These are phyloP conservation scores for Zygosaccharomyces bisporus DNA, from an alignment of 805 yeast genomes.

Conservation along the genomic window DNA sequence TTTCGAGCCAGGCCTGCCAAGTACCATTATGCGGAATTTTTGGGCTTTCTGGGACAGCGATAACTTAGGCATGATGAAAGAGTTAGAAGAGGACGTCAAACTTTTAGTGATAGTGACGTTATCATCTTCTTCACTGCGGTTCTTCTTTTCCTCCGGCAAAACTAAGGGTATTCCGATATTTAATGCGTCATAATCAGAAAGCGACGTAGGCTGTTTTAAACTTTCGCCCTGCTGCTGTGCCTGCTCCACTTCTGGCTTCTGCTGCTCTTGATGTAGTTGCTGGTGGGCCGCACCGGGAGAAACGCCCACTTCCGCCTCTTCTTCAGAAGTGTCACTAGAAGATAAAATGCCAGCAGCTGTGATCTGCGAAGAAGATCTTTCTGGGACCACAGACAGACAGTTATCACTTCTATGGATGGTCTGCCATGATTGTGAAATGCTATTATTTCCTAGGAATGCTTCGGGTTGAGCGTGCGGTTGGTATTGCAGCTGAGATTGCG, in stretches of 20 bases:
- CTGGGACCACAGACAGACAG: constrained; percentile 12
- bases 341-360: constrained; percentile 25
- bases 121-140: constrained; percentile 16
- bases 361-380: constrained; percentile 21
- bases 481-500: background rate
- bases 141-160: constrained; percentile 10
- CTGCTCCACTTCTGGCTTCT: background rate
- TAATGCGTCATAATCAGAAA: constrained; percentile 5
- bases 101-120: constrained; percentile 26
- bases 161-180: constrained; percentile 10
- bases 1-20: constrained; percentile 28
- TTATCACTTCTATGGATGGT: constrained; percentile 21
- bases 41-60: constrained; percentile 23
- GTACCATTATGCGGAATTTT: constrained; percentile 24
- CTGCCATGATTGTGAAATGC: constrained; percentile 34
- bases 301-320: constrained; percentile 22
- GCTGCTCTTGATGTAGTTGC: constrained; percentile 7
- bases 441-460: background rate
- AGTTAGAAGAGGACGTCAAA: constrained; percentile 27
- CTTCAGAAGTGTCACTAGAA: constrained; percentile 35
- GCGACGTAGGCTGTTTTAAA: constrained; percentile 7
- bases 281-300: constrained; percentile 15
- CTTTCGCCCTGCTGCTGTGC: background rate
- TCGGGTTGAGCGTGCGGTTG: background rate
- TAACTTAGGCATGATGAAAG: constrained; percentile 36